Evolutionary conservation across 352 stramenopile genomes (phyloP), one percentile per base, ranked within the genome.

Genomic region (Phytophthora pisi): DNA sequence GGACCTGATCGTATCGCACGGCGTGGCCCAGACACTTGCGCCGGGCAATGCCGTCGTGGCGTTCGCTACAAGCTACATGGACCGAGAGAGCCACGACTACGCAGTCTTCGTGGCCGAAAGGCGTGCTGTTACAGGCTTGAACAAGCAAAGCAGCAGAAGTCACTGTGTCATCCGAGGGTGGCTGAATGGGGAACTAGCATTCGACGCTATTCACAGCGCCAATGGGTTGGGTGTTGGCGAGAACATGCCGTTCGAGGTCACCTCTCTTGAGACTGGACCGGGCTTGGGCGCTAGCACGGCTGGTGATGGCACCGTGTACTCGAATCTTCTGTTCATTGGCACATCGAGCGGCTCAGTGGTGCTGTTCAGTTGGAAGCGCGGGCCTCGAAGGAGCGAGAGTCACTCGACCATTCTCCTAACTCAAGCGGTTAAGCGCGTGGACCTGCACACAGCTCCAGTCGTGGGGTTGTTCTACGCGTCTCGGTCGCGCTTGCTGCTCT

Each of bases 91-190:
- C 30, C 81, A 89, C 54, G 75, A 85, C 36, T 88, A 88, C 49
- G 78, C 81, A 5, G 55, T 89, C 16, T 90, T 92, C 36, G 64
- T 70, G 0, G 69, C 77, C 8, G 83, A 92, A 57, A 81, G 78
- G 18, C 50, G 31, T 2, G 4, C 10, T 8, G 23, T 6, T 4
- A 36, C 43, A 20, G 62, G 6, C 20, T 7, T 34, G 9, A n/a
- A 47, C 42, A 69, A 53, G 6, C 50, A 47, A 45, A 5, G 26
- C 16, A 24, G 57, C 11, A 66, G 34, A 9, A 54, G 15, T 9
- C 56, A 53, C 18, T 73, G 62, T 30, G 43, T 70, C n/a, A 40
- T 91, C 9, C 81, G 83, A 1, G 81, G 73, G 0, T 91, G 79
- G 79, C 36, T 89, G 8, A 89, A 90, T 54, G 83, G 83, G 0